Evolutionary conservation across 305 asterid species (phyloP).

Genomic region (Solanum hybrid): DNA sequence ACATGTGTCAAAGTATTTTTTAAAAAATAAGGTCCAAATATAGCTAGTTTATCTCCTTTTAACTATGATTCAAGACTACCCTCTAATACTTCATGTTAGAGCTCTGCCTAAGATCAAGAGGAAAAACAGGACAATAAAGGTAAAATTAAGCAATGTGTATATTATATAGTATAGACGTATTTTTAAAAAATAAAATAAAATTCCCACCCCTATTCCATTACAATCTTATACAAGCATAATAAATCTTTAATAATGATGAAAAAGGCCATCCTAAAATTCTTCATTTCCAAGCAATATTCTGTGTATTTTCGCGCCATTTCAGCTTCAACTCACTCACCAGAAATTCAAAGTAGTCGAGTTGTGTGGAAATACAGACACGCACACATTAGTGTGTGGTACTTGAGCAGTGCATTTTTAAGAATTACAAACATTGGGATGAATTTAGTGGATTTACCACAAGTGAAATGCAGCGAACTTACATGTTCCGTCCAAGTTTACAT

Average conservation of each 20-base stretch:
- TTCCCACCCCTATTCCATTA: not conserved
- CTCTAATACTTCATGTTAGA: not conserved
- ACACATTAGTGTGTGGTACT: not conserved
- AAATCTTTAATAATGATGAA: not conserved
- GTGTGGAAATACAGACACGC: not conserved
- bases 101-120: not conserved
- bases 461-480: not conserved
- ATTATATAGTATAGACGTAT: not conserved
- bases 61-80: not conserved
- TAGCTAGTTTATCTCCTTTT: not conserved
- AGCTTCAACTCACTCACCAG: not conserved
- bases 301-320: not conserved
- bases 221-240: not conserved
- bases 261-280: not conserved
- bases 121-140: not conserved
- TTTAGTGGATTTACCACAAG: not conserved
- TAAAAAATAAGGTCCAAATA: not conserved
- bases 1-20: not conserved
- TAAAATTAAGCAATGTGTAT: not conserved
- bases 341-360: not conserved
- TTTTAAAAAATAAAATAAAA: not conserved
- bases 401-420: not conserved
- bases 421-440: not conserved
- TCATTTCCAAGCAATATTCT: not conserved
- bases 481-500: not conserved